A percentile compares a stretch with the other conserved stretches of the same genome.
Evolutionary conservation across 306 rosid genomes (phyloP).

Genomic region (Cicer pinnatifidum): DNA sequence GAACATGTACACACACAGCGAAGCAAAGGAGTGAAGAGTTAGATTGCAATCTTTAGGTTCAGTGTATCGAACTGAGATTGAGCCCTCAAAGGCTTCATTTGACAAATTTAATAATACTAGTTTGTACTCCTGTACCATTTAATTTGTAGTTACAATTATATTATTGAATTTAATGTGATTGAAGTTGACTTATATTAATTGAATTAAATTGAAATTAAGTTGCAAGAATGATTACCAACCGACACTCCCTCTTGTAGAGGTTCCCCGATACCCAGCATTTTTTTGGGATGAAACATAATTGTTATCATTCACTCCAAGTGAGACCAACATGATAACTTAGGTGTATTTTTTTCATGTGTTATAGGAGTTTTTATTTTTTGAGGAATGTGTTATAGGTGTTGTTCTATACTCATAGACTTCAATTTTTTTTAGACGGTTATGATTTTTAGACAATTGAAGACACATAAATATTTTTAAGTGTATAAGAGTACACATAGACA

Average conservation of each 20-base stretch:
- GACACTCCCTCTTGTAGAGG: constrained; percentile 12
- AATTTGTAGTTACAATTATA: background rate
- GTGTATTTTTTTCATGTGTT: background rate
- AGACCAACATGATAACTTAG: background rate
- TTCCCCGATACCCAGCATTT: constrained; percentile 13
- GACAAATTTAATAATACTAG: constrained; percentile 13
- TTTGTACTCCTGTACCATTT: constrained; percentile 4
- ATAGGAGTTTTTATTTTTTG: background rate
- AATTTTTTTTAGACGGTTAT: no score
- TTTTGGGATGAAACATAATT: background rate
- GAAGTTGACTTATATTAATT: background rate
- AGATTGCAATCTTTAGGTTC: constrained; percentile 36
- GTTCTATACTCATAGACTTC: background rate
- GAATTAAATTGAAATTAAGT: background rate
- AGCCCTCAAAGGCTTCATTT: background rate
- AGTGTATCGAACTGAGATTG: constrained; percentile 28
- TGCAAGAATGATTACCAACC: constrained; percentile 14
- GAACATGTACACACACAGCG: background rate
- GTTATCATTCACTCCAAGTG: background rate
- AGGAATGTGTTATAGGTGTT: no score
- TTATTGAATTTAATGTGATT: background rate
- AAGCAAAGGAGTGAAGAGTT: background rate
- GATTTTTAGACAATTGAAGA: no score
- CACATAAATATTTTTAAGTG: no score
- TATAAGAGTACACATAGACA: no score